Evolutionary conservation across 202 grass and related monocot species (phyloP).

Genomic region (Elaeis oleifera): DNA sequence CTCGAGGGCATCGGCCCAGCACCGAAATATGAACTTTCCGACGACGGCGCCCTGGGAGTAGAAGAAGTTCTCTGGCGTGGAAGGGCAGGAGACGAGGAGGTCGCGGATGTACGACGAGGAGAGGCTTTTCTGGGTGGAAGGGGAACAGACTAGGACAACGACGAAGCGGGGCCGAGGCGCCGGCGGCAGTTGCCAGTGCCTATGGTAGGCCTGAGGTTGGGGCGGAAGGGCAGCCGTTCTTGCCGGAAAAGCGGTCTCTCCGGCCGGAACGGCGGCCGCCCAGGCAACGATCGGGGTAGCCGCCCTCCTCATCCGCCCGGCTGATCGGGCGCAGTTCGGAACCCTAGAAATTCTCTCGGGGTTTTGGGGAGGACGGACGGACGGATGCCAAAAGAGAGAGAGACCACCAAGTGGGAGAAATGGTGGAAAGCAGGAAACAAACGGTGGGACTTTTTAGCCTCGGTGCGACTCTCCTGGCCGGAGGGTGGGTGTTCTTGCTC

Average conservation of each 20-base stretch:
- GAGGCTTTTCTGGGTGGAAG: not conserved
- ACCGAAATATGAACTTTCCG: slow-evolving; percentile 36
- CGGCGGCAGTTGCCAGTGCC: too few species aligned
- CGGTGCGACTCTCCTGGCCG: too few species aligned
- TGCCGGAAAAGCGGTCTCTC: slow-evolving; percentile 5
- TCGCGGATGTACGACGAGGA: slow-evolving; percentile 24
- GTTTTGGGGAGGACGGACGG: slow-evolving; percentile 19
- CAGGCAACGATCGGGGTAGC: slow-evolving; percentile 6
- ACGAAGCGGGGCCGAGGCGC: slow-evolving; percentile 16
- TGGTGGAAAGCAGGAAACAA: too few species aligned
- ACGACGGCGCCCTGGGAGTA: slow-evolving; percentile 30
- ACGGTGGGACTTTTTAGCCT: too few species aligned
- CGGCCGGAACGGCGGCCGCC: slow-evolving; percentile 28
- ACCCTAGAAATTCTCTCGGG: slow-evolving; percentile 19
- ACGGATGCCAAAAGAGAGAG: not conserved
- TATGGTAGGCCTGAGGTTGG: not conserved
- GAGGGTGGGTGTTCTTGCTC: too few species aligned
- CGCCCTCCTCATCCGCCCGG: not conserved
- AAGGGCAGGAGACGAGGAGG: slow-evolving; percentile 34
- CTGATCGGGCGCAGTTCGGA: not conserved
- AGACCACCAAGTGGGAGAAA: not conserved
- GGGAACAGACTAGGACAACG: slow-evolving; percentile 36
- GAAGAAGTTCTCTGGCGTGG: slow-evolving; percentile 24
- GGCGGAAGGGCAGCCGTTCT: not conserved
- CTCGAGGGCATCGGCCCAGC: slow-evolving; percentile 31